Conservation (phyloP, 106 monocot genomes). For the Acanthochlamys bracteata region DNA sequence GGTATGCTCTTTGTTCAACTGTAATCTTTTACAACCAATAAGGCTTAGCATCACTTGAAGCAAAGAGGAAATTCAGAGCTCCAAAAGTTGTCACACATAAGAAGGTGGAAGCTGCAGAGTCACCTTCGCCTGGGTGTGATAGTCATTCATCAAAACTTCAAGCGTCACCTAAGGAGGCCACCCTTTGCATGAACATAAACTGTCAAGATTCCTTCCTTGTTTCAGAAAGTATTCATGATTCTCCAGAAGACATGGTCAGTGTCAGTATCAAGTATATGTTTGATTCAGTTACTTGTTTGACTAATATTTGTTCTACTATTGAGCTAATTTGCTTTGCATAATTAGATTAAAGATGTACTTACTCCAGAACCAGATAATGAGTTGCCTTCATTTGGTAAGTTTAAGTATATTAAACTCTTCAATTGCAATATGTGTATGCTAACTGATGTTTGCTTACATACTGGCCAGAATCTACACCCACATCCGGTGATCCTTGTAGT, state of each 20-base stretch:
- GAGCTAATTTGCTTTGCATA: neutral
- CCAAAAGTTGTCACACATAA: constrained; percentile 51
- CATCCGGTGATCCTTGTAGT: constrained; percentile 10
- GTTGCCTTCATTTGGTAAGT: constrained; percentile 23
- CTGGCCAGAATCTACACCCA: neutral
- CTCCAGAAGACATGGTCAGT: constrained; percentile 18
- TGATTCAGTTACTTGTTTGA: neutral
- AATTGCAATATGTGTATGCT: no score
- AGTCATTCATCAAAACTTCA: constrained; percentile 22
- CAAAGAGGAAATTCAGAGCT: constrained; percentile 85
- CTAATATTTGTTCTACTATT: neutral
- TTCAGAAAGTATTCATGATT: constrained; percentile 10
- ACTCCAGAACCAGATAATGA: neutral
- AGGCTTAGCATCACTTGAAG: constrained; percentile 92
- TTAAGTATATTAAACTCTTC: neutral
- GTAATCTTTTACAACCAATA: constrained; percentile 36
- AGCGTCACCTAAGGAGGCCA: constrained; percentile 24
- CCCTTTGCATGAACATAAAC: constrained; percentile 9
- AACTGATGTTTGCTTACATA: no score
- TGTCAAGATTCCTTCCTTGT: constrained; percentile 7
- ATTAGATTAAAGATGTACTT: constrained; percentile 28
- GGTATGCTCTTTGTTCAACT: constrained; percentile 1
- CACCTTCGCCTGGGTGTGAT: constrained; percentile 17
- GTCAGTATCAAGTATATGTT: constrained; percentile 4
- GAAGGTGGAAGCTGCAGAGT: constrained; percentile 9